These are phyloP conservation scores for Platanus orientalis DNA, from an alignment of 164 flowering plant species.

Conservation along the genomic window DNA sequence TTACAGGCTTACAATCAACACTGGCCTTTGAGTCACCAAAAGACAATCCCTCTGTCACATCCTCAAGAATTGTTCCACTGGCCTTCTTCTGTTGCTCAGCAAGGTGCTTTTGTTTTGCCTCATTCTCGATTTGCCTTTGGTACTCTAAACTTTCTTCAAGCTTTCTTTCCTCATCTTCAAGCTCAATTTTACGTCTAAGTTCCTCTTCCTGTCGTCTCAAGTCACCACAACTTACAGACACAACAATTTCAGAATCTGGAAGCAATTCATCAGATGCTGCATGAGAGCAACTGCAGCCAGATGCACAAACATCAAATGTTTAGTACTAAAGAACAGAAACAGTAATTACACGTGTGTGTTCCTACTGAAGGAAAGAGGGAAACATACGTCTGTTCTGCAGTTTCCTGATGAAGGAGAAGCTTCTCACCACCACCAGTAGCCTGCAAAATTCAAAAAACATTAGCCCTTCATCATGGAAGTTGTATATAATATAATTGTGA, in stretches of 20 bases:
- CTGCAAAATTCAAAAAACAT: constrained; percentile 37
- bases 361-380: constrained; percentile 4
- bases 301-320: constrained; percentile 6
- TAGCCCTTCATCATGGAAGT: constrained; percentile 8
- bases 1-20: constrained; percentile 25
- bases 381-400: constrained; percentile 42
- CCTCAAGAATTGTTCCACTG: constrained; percentile 24
- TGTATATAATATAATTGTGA: constrained; percentile 4
- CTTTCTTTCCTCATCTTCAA: constrained; percentile 94
- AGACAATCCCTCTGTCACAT: constrained; percentile 19
- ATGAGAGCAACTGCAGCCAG: constrained; percentile 39
- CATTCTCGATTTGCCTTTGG: constrained; percentile 86
- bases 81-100: constrained; percentile 73
- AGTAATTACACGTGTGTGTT: background rate
- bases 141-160: constrained; percentile 92
- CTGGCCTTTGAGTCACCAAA: constrained; percentile 8
- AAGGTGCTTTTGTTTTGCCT: constrained; percentile 86
- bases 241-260: constrained; percentile 29
- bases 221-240: constrained; percentile 31
- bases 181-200: constrained; percentile 58
- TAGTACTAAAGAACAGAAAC: background rate
- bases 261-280: constrained; percentile 42
- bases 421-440: constrained; percentile 37
- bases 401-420: constrained; percentile 31
- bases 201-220: constrained; percentile 63